Evolutionary conservation across 2,329 filamentous ascomycete species (phyloP), one percentile per base, ranked within the genome.

Genomic region (Trichoderma brevicompactum): DNA sequence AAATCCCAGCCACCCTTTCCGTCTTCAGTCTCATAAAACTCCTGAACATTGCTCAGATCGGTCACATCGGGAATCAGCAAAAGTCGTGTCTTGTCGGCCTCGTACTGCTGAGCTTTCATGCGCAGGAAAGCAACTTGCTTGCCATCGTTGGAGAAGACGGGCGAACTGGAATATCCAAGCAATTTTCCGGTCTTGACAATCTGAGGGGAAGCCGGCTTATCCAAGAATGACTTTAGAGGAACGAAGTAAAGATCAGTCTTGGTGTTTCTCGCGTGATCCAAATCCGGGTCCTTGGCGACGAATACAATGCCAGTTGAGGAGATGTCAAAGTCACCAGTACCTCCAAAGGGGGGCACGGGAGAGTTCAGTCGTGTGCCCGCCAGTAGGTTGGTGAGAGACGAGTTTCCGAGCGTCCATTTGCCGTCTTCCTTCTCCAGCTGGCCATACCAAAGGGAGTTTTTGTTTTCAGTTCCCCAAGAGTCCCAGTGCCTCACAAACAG

Each of bases 401-500:
- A 74, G 2, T 74, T 70, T 50, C 79, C 77, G 15, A 87, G 76
- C 32, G 71, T 73, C 73, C 79, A 85, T 65, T 72, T 74, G 13
- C 70, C 76, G 13, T 75, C 75, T 41, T 74, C 77, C 73, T 79
- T 80, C 69, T 76, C 79, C 54, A 95, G 75, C 5, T 84, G 83
- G 38, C 88, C 88, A 36, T 92, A 91, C 83, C 89, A 95, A 34
- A 97, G 82, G 2, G 89, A 85, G 71, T 88, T 89, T 67, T 84
- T 87, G 71, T 91, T 88, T 52, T 88, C 84, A 0, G 85, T 87
- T 32, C 88, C 81, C 78, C 89, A 96, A n/a, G 83, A 77, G 74
- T 96, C 92, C 92, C 92, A 96, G 72, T 96, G 91, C 13, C 92
- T 86, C 34, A 92, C 90, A 72, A 92, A 95, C 32, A 94, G 85